These are phyloP conservation scores for Thielaviopsis ethacetica DNA, from an alignment of 2,329 filamentous ascomycete genomes.

Conservation along the genomic window DNA sequence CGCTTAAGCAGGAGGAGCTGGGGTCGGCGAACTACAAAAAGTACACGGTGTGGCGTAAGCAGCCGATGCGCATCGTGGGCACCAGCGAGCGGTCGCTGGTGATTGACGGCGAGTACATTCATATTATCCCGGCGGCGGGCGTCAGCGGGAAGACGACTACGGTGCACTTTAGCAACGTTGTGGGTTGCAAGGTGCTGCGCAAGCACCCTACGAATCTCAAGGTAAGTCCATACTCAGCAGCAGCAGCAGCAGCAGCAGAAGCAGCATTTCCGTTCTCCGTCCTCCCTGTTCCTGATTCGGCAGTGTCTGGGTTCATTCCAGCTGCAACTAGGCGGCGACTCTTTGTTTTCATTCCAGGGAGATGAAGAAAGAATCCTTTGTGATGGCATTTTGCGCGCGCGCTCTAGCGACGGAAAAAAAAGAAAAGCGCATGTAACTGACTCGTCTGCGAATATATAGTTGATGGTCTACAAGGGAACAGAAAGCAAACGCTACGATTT, in stretches of 20 bases:
- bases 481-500: constrained; percentile 77
- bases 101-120: constrained; percentile 74
- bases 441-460: constrained; percentile 27
- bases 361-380: not conserved
- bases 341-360: not conserved
- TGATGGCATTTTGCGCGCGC: no score
- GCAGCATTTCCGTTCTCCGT: not conserved
- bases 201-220: constrained; percentile 71
- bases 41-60: constrained; percentile 67
- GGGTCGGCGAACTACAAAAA: constrained; percentile 50
- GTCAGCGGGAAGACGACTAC: constrained; percentile 57
- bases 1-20: constrained; percentile 41
- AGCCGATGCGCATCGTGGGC: constrained; percentile 64
- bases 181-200: constrained; percentile 66
- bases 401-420: no score
- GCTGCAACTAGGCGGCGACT: not conserved
- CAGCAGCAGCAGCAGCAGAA: not conserved
- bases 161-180: constrained; percentile 66
- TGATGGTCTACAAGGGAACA: constrained; percentile 56
- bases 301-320: not conserved
- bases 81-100: constrained; percentile 61
- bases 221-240: constrained; percentile 25
- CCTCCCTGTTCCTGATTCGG: no score
- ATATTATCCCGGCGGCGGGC: constrained; percentile 58
- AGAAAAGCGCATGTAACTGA: no score